Evolutionary conservation across 345 rosid genomes (phyloP).

Genomic region (Heritiera littoralis): DNA sequence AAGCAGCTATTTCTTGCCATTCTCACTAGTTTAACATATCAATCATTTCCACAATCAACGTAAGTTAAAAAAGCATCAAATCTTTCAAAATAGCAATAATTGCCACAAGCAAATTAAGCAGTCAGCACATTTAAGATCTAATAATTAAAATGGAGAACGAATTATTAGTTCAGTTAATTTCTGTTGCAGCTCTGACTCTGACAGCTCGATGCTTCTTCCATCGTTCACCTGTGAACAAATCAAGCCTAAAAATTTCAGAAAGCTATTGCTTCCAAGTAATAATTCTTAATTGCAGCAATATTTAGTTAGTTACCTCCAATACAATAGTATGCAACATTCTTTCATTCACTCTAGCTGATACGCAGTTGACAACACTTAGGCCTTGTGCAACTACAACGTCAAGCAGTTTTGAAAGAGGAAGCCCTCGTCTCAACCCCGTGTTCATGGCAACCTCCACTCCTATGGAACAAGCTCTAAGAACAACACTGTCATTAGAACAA

Average conservation of each 20-base stretch:
- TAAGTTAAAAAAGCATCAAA: too few species aligned
- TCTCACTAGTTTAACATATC: too few species aligned
- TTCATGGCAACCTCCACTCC: slow-evolving; percentile 51
- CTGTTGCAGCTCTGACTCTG: slow-evolving; percentile 32
- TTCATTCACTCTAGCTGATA: slow-evolving; percentile 50
- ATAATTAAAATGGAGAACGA: background rate
- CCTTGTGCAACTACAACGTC: slow-evolving; percentile 48
- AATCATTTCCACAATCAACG: too few species aligned
- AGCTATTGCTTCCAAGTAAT: background rate
- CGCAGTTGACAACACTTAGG: slow-evolving; percentile 44
- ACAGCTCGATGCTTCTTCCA: slow-evolving; percentile 29
- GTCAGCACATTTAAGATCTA: background rate
- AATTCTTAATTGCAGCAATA: background rate
- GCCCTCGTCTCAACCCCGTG: slow-evolving; percentile 21
- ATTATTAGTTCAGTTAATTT: slow-evolving; percentile 27
- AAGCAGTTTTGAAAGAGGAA: slow-evolving; percentile 50
- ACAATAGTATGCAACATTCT: slow-evolving; percentile 48
- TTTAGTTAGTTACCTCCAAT: slow-evolving; percentile 41
- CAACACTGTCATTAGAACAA: slow-evolving; percentile 21
- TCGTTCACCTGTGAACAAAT: slow-evolving; percentile 45
- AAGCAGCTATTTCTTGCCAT: too few species aligned
- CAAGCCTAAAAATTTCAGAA: background rate
- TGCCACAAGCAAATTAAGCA: background rate
- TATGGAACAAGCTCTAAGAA: slow-evolving; percentile 31
- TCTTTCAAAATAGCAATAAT: too few species aligned